phyloP scores from a whole-genome alignment of 257 asterid species.

The Nicotiana benthamiana region DNA sequence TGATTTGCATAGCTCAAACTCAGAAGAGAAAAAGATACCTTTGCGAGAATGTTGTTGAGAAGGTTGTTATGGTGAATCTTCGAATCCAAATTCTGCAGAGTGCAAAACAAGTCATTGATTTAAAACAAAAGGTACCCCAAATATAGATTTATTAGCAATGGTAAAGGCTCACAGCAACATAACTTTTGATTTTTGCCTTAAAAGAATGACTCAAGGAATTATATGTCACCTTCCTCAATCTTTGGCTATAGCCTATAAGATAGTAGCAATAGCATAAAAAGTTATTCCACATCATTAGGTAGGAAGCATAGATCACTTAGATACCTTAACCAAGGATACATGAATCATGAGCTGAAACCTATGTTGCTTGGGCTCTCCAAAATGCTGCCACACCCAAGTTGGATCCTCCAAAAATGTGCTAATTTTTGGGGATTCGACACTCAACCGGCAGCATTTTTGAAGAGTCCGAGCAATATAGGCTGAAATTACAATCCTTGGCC shows the following conservation, averaged over 20 bases:
- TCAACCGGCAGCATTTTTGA: too few relatives aligned
- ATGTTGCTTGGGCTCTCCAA: too few relatives aligned
- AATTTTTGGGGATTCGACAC: too few relatives aligned
- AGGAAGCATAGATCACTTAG: background rate
- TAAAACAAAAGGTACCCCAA: background rate
- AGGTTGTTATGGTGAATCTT: slow-evolving; percentile 94
- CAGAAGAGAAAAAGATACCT: slow-evolving; percentile 37
- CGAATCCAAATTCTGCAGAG: slow-evolving; percentile 80
- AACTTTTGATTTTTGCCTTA: background rate
- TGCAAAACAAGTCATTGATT: background rate
- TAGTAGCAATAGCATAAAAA: background rate
- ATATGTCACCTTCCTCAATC: background rate
- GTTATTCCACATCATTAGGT: background rate
- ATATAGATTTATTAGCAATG: background rate
- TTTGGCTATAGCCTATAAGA: background rate
- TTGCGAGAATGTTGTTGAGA: slow-evolving; percentile 88
- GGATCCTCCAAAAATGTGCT: too few relatives aligned
- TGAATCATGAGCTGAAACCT: background rate
- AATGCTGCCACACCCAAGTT: too few relatives aligned
- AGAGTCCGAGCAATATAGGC: background rate
- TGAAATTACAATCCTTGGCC: background rate
- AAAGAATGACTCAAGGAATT: background rate
- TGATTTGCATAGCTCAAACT: background rate
- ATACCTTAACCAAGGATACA: background rate
- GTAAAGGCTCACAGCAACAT: background rate